Percentiles rank a stretch among this genome's conserved stretches.
These are phyloP conservation scores for Megacollybia platyphylla DNA, from an alignment of 1,284 basidiomycete genomes.

Conservation along the genomic window DNA sequence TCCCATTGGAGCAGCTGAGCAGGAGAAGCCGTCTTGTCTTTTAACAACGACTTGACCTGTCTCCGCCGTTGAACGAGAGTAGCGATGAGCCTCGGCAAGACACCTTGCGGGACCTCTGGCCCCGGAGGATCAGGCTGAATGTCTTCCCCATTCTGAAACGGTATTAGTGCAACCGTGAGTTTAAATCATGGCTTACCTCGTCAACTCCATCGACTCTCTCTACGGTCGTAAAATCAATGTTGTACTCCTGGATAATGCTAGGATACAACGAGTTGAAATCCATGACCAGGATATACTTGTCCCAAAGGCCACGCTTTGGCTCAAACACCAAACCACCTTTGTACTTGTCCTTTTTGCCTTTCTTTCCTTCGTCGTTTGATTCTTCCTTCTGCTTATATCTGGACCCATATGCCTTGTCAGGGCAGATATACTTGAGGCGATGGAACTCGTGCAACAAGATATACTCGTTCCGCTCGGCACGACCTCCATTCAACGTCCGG, in stretches of 20 bases:
- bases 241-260: constrained; percentile 99
- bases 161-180: constrained; percentile 3
- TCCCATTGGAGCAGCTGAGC: constrained; percentile 88
- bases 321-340: constrained; percentile 98
- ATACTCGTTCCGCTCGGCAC: constrained; percentile 97
- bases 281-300: constrained; percentile 97
- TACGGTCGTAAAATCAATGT: constrained; percentile 98
- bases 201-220: constrained; percentile 51
- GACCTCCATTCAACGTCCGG: constrained; percentile 88
- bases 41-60: constrained; percentile 93
- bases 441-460: constrained; percentile 99
- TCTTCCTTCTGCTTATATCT: constrained; percentile 43
- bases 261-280: constrained; percentile 99
- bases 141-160: constrained; percentile 58
- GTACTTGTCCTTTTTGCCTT: constrained; percentile 88
- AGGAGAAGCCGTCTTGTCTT: constrained; percentile 67
- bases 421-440: constrained; percentile 89
- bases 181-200: constrained; percentile 30
- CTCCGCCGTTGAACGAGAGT: constrained; percentile 84
- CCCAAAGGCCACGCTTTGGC: constrained; percentile 93
- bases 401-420: constrained; percentile 86
- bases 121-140: constrained; percentile 85
- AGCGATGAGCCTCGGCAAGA: constrained; percentile 91
- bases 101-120: constrained; percentile 67
- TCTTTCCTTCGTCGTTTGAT: constrained; percentile 33